Percentiles rank a stretch among this genome's conserved stretches.
These are phyloP conservation scores for Drechslerella coelobrocha DNA, from an alignment of 2,329 filamentous ascomycete species.

Conservation along the genomic window DNA sequence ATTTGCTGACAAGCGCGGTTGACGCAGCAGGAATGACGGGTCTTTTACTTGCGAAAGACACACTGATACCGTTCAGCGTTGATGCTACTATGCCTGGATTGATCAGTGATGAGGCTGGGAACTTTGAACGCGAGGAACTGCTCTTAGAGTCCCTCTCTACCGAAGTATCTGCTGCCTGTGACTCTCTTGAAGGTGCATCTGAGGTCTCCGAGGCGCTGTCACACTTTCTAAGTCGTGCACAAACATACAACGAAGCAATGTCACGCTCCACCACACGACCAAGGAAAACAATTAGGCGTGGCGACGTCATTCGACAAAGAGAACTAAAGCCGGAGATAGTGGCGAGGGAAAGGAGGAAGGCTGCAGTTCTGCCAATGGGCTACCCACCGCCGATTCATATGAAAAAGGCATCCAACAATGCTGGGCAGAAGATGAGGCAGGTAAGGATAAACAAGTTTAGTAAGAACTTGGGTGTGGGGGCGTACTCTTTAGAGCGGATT, in stretches of 20 bases:
- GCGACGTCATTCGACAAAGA: conserved; percentile 23
- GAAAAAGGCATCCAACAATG: conserved; percentile 55
- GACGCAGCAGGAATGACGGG: conserved; percentile 50
- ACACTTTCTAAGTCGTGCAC: conserved; percentile 40
- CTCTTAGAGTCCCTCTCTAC: conserved; percentile 44
- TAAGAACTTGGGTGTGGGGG: conserved; percentile 44
- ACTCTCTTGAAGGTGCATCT: conserved; percentile 43
- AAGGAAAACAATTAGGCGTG: conserved; percentile 28
- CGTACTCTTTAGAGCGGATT: conserved; percentile 46
- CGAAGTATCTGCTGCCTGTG: conserved; percentile 43
- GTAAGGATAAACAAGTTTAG: conserved; percentile 36
- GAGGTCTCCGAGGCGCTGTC: conserved; percentile 33
- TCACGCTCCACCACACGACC: conserved; percentile 9
- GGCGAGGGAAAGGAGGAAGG: conserved; percentile 37
- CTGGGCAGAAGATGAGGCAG: conserved; percentile 31
- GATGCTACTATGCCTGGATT: conserved; percentile 12
- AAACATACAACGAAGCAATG: conserved; percentile 32
- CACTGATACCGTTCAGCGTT: conserved; percentile 31
- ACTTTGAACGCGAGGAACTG: conserved; percentile 38
- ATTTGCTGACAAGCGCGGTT: conserved; percentile 40
- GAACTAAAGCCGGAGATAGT: conserved; percentile 45
- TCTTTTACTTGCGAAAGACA: conserved; percentile 42
- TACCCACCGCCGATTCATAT: conserved; percentile 34
- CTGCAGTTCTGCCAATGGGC: conserved; percentile 43
- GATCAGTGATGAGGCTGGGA: conserved; percentile 29